These are phyloP conservation scores for Russula lepida DNA, from an alignment of 768 basidiomycete genomes.

Conservation along the genomic window DNA sequence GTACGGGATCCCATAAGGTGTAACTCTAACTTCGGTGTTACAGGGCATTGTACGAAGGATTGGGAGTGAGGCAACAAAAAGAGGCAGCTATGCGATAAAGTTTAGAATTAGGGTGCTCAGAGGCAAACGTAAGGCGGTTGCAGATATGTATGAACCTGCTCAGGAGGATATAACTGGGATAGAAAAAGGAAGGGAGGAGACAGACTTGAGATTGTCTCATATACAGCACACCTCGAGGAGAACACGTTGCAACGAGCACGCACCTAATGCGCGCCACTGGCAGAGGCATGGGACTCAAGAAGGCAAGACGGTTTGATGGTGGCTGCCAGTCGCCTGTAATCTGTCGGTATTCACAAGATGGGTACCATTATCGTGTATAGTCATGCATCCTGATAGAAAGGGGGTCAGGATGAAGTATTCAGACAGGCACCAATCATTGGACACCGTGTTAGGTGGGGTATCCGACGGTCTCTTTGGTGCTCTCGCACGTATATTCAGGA, in stretches of 20 bases:
- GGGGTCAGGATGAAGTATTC: not conserved
- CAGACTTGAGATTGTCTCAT: not conserved
- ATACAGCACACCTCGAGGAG: slow-evolving; percentile 14
- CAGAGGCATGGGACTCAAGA: not conserved
- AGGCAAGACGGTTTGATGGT: not conserved
- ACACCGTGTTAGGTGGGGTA: not conserved
- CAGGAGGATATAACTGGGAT: slow-evolving; percentile 3
- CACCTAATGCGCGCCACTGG: not conserved
- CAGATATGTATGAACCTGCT: slow-evolving; percentile 2
- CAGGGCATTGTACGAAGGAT: slow-evolving; percentile 20
- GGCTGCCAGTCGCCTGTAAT: not conserved
- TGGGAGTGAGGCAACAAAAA: not conserved
- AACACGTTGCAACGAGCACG: slow-evolving; percentile 12
- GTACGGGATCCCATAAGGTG: slow-evolving; percentile 30
- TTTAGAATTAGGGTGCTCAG: slow-evolving; percentile 13
- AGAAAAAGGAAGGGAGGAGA: not conserved
- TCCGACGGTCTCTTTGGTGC: not conserved
- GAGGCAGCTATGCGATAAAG: not conserved
- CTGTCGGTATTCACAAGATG: not conserved
- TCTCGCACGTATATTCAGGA: not conserved
- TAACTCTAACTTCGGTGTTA: slow-evolving; percentile 27
- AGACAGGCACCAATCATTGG: slow-evolving; percentile 1
- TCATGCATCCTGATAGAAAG: not conserved
- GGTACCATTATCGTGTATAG: not conserved
- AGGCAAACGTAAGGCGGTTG: slow-evolving; percentile 1